Conservation (phyloP, 805 yeast species). For the Barnettozyma pratensis region DNA sequence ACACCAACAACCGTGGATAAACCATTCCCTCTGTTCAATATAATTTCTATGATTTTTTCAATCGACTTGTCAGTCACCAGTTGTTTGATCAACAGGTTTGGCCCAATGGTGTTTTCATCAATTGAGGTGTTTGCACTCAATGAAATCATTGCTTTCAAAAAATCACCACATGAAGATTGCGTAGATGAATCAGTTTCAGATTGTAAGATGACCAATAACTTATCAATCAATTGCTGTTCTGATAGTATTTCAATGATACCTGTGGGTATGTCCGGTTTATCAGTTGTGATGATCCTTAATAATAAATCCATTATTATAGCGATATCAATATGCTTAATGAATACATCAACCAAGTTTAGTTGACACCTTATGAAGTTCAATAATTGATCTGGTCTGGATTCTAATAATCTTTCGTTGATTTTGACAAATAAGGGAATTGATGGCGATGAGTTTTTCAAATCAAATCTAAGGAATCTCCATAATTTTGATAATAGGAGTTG, state of each 20-base stretch:
- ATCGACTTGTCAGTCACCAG: constrained; percentile 68
- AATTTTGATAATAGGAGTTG: constrained; percentile 55
- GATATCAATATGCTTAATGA: constrained; percentile 76
- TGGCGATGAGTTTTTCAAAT: constrained; percentile 54
- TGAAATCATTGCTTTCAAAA: constrained; percentile 85
- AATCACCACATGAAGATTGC: constrained; percentile 92
- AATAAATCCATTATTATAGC: constrained; percentile 91
- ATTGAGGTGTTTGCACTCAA: constrained; percentile 92
- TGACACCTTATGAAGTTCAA: constrained; percentile 45
- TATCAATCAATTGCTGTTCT: constrained; percentile 66
- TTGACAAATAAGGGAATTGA: constrained; percentile 81
- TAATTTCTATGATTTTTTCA: constrained; percentile 59
- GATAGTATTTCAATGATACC: constrained; percentile 79
- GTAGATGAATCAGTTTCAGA: constrained; percentile 55
- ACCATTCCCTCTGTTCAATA: constrained; percentile 69
- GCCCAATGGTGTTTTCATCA: constrained; percentile 79
- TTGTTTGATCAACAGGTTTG: constrained; percentile 84
- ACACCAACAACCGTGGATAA: constrained; percentile 88
- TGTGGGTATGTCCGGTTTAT: constrained; percentile 81
- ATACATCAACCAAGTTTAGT: constrained; percentile 53
- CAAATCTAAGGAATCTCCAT: constrained; percentile 71
- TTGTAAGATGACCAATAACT: constrained; percentile 62
- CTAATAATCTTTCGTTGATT: constrained; percentile 80
- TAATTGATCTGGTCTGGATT: constrained; percentile 72
- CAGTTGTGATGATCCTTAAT: constrained; percentile 84